Evolutionary conservation across 306 rosid genomes (phyloP).

Genomic region (Trifolium fragiferum): DNA sequence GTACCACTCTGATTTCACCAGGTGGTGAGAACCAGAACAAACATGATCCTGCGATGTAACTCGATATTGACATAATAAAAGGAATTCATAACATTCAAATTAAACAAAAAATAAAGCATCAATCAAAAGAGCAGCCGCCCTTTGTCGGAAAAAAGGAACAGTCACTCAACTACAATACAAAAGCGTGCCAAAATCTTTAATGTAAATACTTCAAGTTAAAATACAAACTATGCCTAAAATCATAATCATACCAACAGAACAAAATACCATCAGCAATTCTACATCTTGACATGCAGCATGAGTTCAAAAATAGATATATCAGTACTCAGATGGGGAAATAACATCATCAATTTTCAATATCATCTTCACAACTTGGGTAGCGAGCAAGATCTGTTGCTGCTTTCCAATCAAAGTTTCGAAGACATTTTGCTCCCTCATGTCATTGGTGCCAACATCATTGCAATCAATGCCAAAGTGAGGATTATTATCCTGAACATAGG

Average conservation of each 20-base stretch:
- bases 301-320: constrained; percentile 34
- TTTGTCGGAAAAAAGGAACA: neutral
- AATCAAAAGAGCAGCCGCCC: constrained; percentile 28
- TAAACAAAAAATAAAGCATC: constrained; percentile 30
- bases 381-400: constrained; percentile 91
- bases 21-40: neutral
- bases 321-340: constrained; percentile 74
- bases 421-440: constrained; percentile 91
- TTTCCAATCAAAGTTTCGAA: constrained; percentile 93
- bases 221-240: constrained; percentile 39
- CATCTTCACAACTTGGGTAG: constrained; percentile 98
- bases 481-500: constrained; percentile 68
- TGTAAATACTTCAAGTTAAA: constrained; percentile 39
- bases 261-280: constrained; percentile 32
- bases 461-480: constrained; percentile 85
- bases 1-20: too few relatives aligned
- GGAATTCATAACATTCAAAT: constrained; percentile 17
- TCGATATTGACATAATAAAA: neutral
- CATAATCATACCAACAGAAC: constrained; percentile 35
- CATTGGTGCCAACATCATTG: constrained; percentile 89
- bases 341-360: constrained; percentile 95
- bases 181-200: constrained; percentile 51
- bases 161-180: constrained; percentile 44
- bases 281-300: constrained; percentile 16
- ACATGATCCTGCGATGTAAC: neutral